Conservation (phyloP, 768 basidiomycete genomes). For the Psilocybe tampanensis region DNA sequence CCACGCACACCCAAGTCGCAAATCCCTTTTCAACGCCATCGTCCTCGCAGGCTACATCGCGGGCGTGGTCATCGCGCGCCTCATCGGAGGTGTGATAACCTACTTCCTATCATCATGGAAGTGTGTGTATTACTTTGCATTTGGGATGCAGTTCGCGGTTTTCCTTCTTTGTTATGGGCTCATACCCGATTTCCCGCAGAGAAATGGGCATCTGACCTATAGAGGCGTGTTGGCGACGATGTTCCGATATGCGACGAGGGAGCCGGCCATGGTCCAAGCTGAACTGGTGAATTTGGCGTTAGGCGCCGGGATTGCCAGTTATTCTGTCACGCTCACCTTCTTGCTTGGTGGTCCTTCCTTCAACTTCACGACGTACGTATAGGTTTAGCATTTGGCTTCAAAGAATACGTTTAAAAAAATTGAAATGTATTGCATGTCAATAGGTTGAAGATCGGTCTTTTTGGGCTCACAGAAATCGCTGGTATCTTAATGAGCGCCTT, state of each 20-base stretch:
- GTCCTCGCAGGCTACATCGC: neutral
- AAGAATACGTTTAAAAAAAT: too few species aligned
- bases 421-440: neutral
- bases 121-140: neutral
- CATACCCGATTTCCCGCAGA: neutral
- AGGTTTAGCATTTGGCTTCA: too few species aligned
- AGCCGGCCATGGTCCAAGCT: neutral
- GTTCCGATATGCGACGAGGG: neutral
- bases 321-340: neutral
- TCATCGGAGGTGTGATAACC: neutral
- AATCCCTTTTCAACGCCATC: neutral
- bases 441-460: neutral
- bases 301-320: neutral
- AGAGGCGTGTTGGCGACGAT: neutral
- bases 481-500: neutral
- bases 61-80: neutral
- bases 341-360: neutral
- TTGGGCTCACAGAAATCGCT: neutral
- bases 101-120: neutral
- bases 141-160: neutral
- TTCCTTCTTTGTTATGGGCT: neutral
- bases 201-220: neutral
- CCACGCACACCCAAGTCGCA: neutral
- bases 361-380: neutral
- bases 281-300: neutral